Conservation (phyloP, 1,139 yeast genomes). For the Suhomyces taliae region DNA sequence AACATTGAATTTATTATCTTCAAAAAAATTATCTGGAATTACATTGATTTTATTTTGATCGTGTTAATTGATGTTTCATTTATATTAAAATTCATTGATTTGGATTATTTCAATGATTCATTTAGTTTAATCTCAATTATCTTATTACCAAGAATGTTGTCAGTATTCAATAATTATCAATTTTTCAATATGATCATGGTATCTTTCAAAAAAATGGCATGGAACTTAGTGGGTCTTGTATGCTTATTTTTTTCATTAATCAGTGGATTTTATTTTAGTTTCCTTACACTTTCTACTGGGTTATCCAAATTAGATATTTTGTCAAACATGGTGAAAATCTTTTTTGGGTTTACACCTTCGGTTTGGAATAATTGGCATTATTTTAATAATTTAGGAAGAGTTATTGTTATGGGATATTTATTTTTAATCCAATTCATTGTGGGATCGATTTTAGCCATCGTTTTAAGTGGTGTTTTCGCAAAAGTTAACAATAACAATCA, state of each 20-base stretch:
- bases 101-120: conserved; percentile 21
- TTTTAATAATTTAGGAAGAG: conserved; percentile 51
- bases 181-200: conserved; percentile 55
- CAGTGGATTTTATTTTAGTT: conserved; percentile 59
- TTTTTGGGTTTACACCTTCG: conserved; percentile 64
- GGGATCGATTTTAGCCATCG: conserved; percentile 59
- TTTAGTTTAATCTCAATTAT: conserved; percentile 53
- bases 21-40: conserved; percentile 43
- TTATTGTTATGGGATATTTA: conserved; percentile 51
- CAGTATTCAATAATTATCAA: conserved; percentile 54
- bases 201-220: conserved; percentile 54
- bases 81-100: conserved; percentile 18
- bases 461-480: conserved; percentile 48
- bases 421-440: conserved; percentile 60
- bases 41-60: conserved; percentile 37
- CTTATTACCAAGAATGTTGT: conserved; percentile 53
- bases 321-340: conserved; percentile 54
- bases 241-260: conserved; percentile 52
- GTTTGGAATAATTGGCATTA: conserved; percentile 63
- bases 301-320: conserved; percentile 51
- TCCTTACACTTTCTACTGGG: conserved; percentile 51
- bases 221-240: conserved; percentile 55
- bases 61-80: conserved; percentile 33
- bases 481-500: conserved; percentile 38
- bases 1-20: conserved; percentile 44